Evolutionary conservation across 1,284 basidiomycete species (phyloP), one percentile per base, ranked within the genome.

Genomic region (Polyporus tsugae): DNA sequence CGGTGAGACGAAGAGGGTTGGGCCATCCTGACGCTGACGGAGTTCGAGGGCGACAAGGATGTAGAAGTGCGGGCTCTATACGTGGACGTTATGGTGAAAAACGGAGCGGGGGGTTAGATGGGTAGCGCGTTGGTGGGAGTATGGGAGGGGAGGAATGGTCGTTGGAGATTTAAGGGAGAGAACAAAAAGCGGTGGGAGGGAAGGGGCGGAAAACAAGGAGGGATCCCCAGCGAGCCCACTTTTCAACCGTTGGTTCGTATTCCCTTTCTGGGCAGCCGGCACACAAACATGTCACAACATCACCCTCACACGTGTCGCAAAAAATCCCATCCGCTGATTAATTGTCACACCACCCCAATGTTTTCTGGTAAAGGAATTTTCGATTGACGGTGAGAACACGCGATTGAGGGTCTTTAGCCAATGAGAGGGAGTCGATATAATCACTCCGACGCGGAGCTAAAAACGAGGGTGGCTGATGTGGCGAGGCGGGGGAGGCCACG

Each of bases 1-100:
- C 87, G 89, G 73, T 93, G 92, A 55, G 92, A 94, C 35, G 92
- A 94, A 36, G 92, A 93, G 68, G 92, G 93, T 80, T 93, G 90
- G 70, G 93, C 93, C 93, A 94, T 94, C 85, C 91, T 91, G 81
- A 87, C 86, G 85, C 83, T 87, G 61, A 86, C 77, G 77, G 90
- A 91, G 80, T 90, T 89, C 77, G 85, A 87, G 77, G 92, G 91
- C 87, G 92, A 93, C 86, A 93, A 84, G 85, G 91, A 92, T 73
- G 89, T 86, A 68, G 88, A 82, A 66, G 85, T 85, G 69, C 78
- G 81, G 75, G 87, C 80, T 74, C 85, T 86, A 78, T 87, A 83
- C 77, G 88, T 87, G 82, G 92, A 91, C 87, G 89, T 87, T 79
- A 83, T 91, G 84, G 80, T 80, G 78, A 65, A 71, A 74, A 71